phyloP scores from a whole-genome alignment of 78 protist species.

The Dictyostelium discoideum region dicty_2.7 NC_007088.5:59501-60000 shows the following conservation, averaged over 20 bases:
- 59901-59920: conserved; percentile 5
- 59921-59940: conserved; percentile 40
- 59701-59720: conserved; percentile 22
- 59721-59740: neutral
- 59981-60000: neutral
- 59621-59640: conserved; percentile 78
- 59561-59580: conserved; percentile 27
- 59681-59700: conserved; percentile 38
- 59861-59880: neutral
- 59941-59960: conserved; percentile 50
- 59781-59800: conserved; percentile 69
- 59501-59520: conserved; percentile 44
- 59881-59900: neutral
- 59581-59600: conserved; percentile 62
- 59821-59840: conserved; percentile 38
- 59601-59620: conserved; percentile 53
- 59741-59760: conserved; percentile 12
- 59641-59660: conserved; percentile 65
- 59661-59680: conserved; percentile 36
- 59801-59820: conserved; percentile 52
- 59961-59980: conserved; percentile 13
- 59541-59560: conserved; percentile 80
- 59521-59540: conserved; percentile 35
- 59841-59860: conserved; percentile 51
- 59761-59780: conserved; percentile 63